phyloP scores from a whole-genome alignment of 164 flowering plant species.

The Santalum album region DNA sequence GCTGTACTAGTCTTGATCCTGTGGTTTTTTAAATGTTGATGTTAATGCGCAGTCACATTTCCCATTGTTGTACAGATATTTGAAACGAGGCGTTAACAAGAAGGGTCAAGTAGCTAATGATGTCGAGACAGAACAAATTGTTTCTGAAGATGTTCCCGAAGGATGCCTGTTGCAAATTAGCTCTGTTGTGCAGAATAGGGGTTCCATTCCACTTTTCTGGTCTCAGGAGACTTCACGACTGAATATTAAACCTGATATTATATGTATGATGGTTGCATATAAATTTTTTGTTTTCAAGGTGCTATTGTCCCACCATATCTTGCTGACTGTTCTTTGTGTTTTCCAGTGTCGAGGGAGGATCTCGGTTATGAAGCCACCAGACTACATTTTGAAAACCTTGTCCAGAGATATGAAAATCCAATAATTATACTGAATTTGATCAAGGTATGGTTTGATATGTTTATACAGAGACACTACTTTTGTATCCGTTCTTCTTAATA shows the following conservation, averaged over 20 bases:
- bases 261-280: conserved; percentile 33
- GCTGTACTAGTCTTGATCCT: neutral
- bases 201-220: conserved; percentile 99
- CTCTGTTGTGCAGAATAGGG: conserved; percentile 88
- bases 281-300: neutral
- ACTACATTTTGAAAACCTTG: conserved; percentile 91
- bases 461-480: neutral
- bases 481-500: conserved; percentile 9
- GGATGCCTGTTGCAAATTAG: conserved; percentile 56
- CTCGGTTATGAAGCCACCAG: conserved; percentile 66
- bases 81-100: conserved; percentile 94
- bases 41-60: no score
- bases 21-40: no score
- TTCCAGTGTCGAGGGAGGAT: conserved; percentile 78
- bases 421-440: conserved; percentile 82
- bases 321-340: conserved; percentile 9
- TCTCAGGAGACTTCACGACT: conserved; percentile 92
- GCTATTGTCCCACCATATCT: neutral
- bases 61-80: conserved; percentile 37
- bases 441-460: conserved; percentile 44
- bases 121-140: conserved; percentile 98
- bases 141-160: conserved; percentile 61
- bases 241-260: conserved; percentile 80
- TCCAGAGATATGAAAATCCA: conserved; percentile 83
- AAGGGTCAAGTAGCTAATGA: conserved; percentile 97